phyloP scores from a whole-genome alignment of 306 rosid species.

The Quercus alba region DNA sequence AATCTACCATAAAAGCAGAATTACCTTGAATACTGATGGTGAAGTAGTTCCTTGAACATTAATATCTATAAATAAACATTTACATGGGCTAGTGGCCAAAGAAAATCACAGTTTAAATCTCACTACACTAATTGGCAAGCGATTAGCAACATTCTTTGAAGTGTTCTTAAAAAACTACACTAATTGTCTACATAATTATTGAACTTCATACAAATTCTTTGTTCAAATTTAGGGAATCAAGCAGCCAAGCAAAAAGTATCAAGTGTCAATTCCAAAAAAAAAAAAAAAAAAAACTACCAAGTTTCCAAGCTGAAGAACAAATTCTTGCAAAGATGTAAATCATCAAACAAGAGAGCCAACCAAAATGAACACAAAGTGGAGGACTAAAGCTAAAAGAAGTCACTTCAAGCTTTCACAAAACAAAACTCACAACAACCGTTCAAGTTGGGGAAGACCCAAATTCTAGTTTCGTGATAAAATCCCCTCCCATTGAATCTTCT shows the following conservation, averaged over 20 bases:
- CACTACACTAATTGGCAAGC: not conserved
- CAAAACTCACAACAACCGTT: not conserved
- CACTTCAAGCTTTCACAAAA: no score
- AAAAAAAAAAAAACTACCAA: not conserved
- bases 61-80: not conserved
- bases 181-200: not conserved
- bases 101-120: not conserved
- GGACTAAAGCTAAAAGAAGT: not conserved
- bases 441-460: not conserved
- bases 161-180: not conserved
- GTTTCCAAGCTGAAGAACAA: not conserved
- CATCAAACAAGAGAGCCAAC: not conserved
- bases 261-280: not conserved
- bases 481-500: no score
- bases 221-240: not conserved
- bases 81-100: not conserved
- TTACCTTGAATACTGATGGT: not conserved
- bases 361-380: not conserved
- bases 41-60: not conserved
- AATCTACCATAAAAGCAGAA: not conserved
- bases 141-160: not conserved
- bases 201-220: not conserved
- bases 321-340: not conserved
- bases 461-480: no score
- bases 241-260: not conserved